Base-by-base conservation (phyloP, 441 rosid species). In the Bocquillonia castaneifolia region DNA sequence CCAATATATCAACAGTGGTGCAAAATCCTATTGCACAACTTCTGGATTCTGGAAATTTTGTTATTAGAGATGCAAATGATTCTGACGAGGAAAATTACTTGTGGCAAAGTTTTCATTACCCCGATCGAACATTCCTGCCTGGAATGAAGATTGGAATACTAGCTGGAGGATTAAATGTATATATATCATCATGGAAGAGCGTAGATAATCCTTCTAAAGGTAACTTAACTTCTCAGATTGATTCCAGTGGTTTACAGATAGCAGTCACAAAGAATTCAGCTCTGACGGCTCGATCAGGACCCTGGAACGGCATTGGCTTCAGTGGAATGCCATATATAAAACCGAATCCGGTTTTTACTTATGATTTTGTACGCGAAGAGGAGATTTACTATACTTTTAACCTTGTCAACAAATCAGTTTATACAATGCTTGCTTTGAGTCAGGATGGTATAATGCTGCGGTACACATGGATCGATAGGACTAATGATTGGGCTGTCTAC, bases 301-400 rank as follows among this genome's bases (percentile, higher is more conserved):
- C 63, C 10, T 63, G 64, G 64, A 50, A 64, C 58, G 69, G 69
- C 13, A 13, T 63, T 25, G 13, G 39, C 31, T 40, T 63, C 40
- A 64, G 58, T 10, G 58, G 62, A 10, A 88, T 82, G 25, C 92
- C 68, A 25, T 9, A 44, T 7, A 15, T 58, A 3, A 45, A 31
- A 9, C 40, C 15, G 3, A 10, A 25, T 0, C 6, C 10, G n/a
- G 12, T 56, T 48, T 77, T 83, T 37, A 22, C 31, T 0, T 86
- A 78, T 66, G 61, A 67, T 3, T 88, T 85, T 48, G 67, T 84
- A 2, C 20, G 69, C 68, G 67, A 72, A 51, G 59, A 80, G 1
- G 87, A 85, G 70, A 79, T 84, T 0, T 80, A 70, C 23, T 88
- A 82, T 68, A 66, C 73, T 9, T 86, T 62, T 54, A 1, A 40